Evolutionary conservation across 306 rosid genomes (phyloP), one percentile per base, ranked within the genome.

Genomic region (Prunus dulcis): DNA sequence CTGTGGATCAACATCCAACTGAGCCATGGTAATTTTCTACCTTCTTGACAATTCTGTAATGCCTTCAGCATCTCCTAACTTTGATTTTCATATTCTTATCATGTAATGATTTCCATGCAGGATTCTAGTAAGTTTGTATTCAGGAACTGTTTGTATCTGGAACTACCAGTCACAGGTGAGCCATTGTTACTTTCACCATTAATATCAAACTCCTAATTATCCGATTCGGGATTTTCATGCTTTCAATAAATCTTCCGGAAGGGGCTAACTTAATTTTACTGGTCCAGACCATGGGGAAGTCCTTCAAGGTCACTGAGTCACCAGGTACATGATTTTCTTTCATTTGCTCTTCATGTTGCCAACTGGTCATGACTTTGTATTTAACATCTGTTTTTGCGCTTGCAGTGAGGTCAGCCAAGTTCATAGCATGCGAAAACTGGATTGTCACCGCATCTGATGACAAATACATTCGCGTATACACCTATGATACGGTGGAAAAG

Each of bases 401-500:
- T 91, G 79, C 81, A 91, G 92, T 91, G 5, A 91, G 97, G 85
- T 86, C 97, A 47, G 89, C 87, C 12, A 89, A 84, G 77, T 91
- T 91, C 72, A 72, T 91, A 20, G 80, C 82, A 64, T 67, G 87
- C 0, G 38, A 91, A 75, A 79, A 82, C 47, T 89, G 91, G 97
- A n/a, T 87, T 46, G 80, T 89, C 2, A 79, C 88, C 3, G 91
- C 83, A 1, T 51, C 81, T 0, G 93, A 89, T 17, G 97, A 91
- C 80, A 80, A 79, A 19, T 83, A 67, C 53, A 84, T 91, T 38
- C 89, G 85, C 0, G 83, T 87, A 49, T 89, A 86, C 79, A 72
- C 80, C 58, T 84, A 77, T 15, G 66, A 83, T 3, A 84, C 78
- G 0, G 22, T 53, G 72, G 89, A 89, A 25, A 86, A 86, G 80